Evolutionary conservation across 768 basidiomycete genomes (phyloP).

Genomic region (Mycena olivaceomarginata): DNA sequence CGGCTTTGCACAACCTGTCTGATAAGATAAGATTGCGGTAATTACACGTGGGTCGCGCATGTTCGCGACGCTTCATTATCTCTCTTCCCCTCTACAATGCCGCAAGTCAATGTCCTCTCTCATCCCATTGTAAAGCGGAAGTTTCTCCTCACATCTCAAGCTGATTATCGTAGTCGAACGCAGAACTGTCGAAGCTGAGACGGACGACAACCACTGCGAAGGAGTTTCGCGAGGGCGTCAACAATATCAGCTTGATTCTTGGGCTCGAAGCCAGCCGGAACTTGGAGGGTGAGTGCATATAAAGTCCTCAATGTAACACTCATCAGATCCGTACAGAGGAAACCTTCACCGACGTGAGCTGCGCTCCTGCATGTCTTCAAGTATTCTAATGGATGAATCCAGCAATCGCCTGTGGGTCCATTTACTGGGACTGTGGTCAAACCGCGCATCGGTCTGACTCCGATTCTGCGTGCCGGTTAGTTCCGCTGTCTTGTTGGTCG

Average conservation of each 20-base stretch:
- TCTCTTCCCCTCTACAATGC: conserved; percentile 10
- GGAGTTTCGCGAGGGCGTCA: conserved; percentile 90
- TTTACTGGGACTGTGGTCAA: conserved; percentile 89
- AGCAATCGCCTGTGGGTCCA: conserved; percentile 87
- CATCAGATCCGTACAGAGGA: conserved; percentile 56
- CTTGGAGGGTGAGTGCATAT: conserved; percentile 63
- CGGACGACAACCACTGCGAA: conserved; percentile 76
- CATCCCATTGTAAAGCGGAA: conserved; percentile 71
- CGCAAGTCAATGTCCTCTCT: conserved; percentile 70
- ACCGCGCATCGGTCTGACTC: conserved; percentile 88
- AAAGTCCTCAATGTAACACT: not conserved
- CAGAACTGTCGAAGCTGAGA: conserved; percentile 83
- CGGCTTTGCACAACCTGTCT: too few relatives aligned
- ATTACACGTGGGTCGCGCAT: conserved; percentile 17
- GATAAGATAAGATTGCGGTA: conserved; percentile 36
- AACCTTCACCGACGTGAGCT: conserved; percentile 78
- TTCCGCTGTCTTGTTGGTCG: not conserved
- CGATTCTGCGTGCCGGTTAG: conserved; percentile 91
- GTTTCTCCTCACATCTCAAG: too few relatives aligned
- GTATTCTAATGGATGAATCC: conserved; percentile 25
- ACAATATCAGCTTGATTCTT: conserved; percentile 84
- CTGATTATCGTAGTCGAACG: conserved; percentile 65
- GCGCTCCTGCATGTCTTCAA: conserved; percentile 7
- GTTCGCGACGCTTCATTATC: not conserved
- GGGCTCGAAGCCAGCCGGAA: conserved; percentile 89